Percentiles rank a stretch among this genome's conserved stretches.
Evolutionary conservation across 129 eudicot species (phyloP).

Genomic region (Artemisia annua): DNA sequence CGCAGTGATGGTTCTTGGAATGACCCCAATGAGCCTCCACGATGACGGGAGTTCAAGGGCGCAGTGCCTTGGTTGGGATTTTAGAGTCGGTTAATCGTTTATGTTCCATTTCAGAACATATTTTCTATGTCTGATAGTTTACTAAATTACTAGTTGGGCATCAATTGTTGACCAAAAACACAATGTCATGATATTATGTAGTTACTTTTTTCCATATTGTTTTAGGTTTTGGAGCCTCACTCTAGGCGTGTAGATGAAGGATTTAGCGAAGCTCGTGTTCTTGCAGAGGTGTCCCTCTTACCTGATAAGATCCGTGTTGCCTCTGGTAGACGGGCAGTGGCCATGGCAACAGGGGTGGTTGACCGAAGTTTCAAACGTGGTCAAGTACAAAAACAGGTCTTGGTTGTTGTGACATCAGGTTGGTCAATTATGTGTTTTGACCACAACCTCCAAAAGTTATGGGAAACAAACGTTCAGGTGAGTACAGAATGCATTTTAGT

Average conservation of each 20-base stretch:
- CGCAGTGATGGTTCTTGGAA: neutral
- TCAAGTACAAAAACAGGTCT: slow-evolving; percentile 83
- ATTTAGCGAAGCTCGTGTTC: slow-evolving; percentile 85
- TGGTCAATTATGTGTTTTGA: slow-evolving; percentile 99
- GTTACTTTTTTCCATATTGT: slow-evolving; percentile 13
- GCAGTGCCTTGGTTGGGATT: no score
- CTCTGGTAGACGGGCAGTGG: slow-evolving; percentile 97
- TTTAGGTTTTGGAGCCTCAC: slow-evolving; percentile 92
- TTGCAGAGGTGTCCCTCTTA: slow-evolving; percentile 74
- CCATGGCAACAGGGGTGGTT: slow-evolving; percentile 96
- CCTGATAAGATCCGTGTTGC: slow-evolving; percentile 91
- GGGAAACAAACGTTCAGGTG: slow-evolving; percentile 94
- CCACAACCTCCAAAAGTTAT: slow-evolving; percentile 89
- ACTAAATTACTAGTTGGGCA: neutral
- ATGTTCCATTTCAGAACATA: neutral
- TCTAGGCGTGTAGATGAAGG: slow-evolving; percentile 92
- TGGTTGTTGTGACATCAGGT: slow-evolving; percentile 95
- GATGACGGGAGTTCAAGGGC: no score
- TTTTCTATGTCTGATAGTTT: neutral
- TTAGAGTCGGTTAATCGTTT: neutral
- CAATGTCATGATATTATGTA: slow-evolving; percentile 1
- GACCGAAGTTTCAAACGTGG: slow-evolving; percentile 63
- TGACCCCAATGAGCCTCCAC: no score
- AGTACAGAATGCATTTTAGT: neutral
- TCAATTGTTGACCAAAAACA: slow-evolving; percentile 7